These are phyloP conservation scores for Calonectria pauciramosa DNA, from an alignment of 2,329 filamentous ascomycete species.

Conservation along the genomic window DNA sequence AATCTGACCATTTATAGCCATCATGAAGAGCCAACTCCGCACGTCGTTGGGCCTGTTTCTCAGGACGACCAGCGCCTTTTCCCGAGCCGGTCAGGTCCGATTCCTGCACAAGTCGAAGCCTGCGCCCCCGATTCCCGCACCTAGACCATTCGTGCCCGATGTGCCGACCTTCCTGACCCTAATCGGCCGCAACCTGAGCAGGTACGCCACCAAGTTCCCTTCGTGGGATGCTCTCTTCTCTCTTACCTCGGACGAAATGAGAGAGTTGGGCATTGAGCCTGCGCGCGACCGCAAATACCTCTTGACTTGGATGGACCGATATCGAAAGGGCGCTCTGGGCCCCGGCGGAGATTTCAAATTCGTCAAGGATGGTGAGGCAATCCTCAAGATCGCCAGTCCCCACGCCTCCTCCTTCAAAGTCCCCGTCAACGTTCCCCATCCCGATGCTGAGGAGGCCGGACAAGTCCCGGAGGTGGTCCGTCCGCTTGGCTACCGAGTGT, in stretches of 20 bases:
- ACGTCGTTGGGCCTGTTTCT: conserved; percentile 49
- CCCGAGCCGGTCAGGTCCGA: conserved; percentile 55
- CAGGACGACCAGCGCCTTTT: conserved; percentile 48
- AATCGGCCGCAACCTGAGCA: conserved; percentile 88
- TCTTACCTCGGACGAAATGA: conserved; percentile 81
- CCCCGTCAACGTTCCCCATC: conserved; percentile 69
- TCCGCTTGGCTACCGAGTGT: conserved; percentile 70
- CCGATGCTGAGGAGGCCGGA: conserved; percentile 50
- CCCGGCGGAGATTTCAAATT: conserved; percentile 85
- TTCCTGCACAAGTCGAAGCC: conserved; percentile 59
- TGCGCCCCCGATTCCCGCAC: conserved; percentile 68
- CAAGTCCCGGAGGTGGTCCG: conserved; percentile 41
- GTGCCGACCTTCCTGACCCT: conserved; percentile 87
- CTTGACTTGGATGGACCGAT: conserved; percentile 88
- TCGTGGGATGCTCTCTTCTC: conserved; percentile 94
- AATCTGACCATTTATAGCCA: conserved; percentile 34
- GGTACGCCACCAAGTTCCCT: conserved; percentile 88
- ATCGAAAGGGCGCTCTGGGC: conserved; percentile 82
- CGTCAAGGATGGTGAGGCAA: conserved; percentile 71
- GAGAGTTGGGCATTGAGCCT: conserved; percentile 88
- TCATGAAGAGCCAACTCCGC: conserved; percentile 52
- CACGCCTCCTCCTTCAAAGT: conserved; percentile 56
- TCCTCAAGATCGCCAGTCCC: conserved; percentile 63
- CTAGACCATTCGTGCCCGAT: conserved; percentile 90
- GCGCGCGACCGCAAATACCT: conserved; percentile 87